Evolutionary conservation across 1,284 basidiomycete genomes (phyloP).

Genomic region (Microbotryum violaceum): DNA sequence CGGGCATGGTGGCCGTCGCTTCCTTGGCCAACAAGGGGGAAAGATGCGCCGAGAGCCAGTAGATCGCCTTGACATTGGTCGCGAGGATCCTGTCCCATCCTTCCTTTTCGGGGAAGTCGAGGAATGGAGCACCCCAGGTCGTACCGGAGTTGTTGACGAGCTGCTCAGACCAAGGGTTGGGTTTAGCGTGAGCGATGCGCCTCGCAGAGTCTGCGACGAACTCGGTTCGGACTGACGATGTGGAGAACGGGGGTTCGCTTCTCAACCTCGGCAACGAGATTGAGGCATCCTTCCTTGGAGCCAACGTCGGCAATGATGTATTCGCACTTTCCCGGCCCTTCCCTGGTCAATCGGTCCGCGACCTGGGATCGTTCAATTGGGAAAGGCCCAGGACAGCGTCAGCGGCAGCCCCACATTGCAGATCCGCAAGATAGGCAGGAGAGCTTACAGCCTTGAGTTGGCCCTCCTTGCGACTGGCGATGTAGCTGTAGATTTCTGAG

Average conservation of each 20-base stretch:
- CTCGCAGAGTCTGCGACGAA: background rate
- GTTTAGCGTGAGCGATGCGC: background rate
- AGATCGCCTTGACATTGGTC: constrained; percentile 70
- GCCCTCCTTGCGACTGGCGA: constrained; percentile 70
- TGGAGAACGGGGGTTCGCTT: constrained; percentile 59
- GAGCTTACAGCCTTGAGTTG: constrained; percentile 57
- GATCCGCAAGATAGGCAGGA: background rate
- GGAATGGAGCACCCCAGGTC: constrained; percentile 68
- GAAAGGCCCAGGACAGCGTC: background rate
- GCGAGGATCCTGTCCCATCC: constrained; percentile 78
- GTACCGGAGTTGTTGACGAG: constrained; percentile 70
- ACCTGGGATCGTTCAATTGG: constrained; percentile 40
- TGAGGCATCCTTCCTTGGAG: constrained; percentile 62
- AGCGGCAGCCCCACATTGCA: background rate
- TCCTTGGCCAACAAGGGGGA: constrained; percentile 60
- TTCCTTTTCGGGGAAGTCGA: constrained; percentile 55
- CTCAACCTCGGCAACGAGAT: constrained; percentile 60
- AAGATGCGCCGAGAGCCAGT: constrained; percentile 46
- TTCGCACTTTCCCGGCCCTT: constrained; percentile 53
- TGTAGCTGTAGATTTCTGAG: constrained; percentile 52
- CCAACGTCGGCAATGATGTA: constrained; percentile 66
- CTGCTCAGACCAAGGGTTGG: constrained; percentile 36
- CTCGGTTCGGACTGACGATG: constrained; percentile 22
- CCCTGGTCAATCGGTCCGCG: constrained; percentile 32
- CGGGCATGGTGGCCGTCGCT: constrained; percentile 59